phyloP scores from a whole-genome alignment of 768 basidiomycete species.

The Pisolithus albus region DNA sequence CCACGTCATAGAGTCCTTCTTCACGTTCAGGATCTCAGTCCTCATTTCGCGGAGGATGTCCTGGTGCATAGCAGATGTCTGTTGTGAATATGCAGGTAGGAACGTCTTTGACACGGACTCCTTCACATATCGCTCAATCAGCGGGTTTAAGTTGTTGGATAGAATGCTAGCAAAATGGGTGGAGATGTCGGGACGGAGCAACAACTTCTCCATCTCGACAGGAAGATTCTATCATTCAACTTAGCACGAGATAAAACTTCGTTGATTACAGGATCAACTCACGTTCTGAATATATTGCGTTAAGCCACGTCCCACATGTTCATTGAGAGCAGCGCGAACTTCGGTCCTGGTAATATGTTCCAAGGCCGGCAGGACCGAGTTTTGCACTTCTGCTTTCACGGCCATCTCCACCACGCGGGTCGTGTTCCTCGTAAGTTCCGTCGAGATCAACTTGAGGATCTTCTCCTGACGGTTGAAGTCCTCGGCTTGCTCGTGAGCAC shows the following conservation, averaged over 20 bases:
- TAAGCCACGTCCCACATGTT: conserved; percentile 69
- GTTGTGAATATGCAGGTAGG: conserved; percentile 69
- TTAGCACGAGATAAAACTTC: neutral
- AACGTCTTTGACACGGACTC: conserved; percentile 68
- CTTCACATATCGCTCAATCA: conserved; percentile 78
- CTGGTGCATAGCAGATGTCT: conserved; percentile 72
- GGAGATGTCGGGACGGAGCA: conserved; percentile 70
- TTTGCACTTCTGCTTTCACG: conserved; percentile 79
- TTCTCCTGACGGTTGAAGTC: conserved; percentile 85
- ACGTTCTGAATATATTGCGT: conserved; percentile 72
- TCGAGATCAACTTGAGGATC: conserved; percentile 82
- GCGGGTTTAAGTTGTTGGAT: conserved; percentile 62
- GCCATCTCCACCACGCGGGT: conserved; percentile 86
- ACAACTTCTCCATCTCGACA: conserved; percentile 68
- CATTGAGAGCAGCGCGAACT: conserved; percentile 70
- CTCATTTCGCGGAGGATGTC: conserved; percentile 71
- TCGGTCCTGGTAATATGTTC: conserved; percentile 78
- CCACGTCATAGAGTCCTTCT: conserved; percentile 75
- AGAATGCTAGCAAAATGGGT: conserved; percentile 71
- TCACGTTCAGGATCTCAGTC: conserved; percentile 66
- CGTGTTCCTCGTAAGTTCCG: conserved; percentile 80
- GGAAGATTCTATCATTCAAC: conserved; percentile 54
- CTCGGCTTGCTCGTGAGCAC: conserved; percentile 68
- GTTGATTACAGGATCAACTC: neutral
- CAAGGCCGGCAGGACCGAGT: conserved; percentile 74